Conservation (phyloP, 225 moss, liverwort and hornwort genomes). For the Ulota crispa region DNA sequence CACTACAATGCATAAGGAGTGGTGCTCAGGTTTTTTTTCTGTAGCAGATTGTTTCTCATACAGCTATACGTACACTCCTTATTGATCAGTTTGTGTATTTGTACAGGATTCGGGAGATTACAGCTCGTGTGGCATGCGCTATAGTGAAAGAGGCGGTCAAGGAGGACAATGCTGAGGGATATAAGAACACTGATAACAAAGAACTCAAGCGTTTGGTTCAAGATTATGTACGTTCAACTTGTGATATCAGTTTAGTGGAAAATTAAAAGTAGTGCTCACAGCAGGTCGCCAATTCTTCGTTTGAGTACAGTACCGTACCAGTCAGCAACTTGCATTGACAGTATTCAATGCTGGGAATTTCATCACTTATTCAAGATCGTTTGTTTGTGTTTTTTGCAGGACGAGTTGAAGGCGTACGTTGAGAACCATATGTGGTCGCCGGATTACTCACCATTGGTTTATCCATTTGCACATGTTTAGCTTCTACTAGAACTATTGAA, state of each 20-base stretch:
- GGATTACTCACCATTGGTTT: constrained; percentile 88
- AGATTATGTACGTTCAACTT: constrained; percentile 45
- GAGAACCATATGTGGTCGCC: constrained; percentile 81
- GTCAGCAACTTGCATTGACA: not conserved
- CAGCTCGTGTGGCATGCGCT: constrained; percentile 81
- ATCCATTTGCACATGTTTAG: constrained; percentile 35
- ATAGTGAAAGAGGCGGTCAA: constrained; percentile 83
- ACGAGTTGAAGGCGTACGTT: constrained; percentile 48
- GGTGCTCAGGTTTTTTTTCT: not conserved
- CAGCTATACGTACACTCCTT: not conserved
- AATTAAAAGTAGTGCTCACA: not conserved
- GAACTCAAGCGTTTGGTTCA: constrained; percentile 63
- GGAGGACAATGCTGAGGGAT: constrained; percentile 82
- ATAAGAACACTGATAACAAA: constrained; percentile 47
- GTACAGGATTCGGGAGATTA: constrained; percentile 80
- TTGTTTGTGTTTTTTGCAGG: constrained; percentile 17
- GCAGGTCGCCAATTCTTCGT: not conserved
- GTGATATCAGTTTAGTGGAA: not conserved
- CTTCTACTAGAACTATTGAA: constrained; percentile 6
- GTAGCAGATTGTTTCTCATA: not conserved
- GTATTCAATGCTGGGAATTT: not conserved
- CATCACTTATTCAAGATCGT: not conserved
- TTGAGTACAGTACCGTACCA: not conserved
- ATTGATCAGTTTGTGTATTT: constrained; percentile 27
- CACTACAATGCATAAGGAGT: not conserved